Percentiles rank a stretch among this genome's conserved stretches.
Evolutionary conservation across 768 basidiomycete species (phyloP).

Genomic region (Psilocybe cyanescens): DNA sequence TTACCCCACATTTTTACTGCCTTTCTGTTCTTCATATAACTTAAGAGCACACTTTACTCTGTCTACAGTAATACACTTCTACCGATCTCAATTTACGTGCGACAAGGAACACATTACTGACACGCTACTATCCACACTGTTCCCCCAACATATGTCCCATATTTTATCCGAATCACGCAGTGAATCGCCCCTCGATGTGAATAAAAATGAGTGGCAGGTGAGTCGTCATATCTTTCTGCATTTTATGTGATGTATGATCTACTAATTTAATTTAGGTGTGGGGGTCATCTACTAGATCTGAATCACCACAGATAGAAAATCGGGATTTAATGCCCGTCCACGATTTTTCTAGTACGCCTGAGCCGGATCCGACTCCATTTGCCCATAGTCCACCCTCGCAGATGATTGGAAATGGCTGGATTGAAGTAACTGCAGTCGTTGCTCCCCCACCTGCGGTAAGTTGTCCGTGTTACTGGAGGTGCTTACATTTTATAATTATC

Average conservation of each 20-base stretch:
- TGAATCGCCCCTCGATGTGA: not conserved
- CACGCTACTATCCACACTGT: not conserved
- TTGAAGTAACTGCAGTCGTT: too few species aligned
- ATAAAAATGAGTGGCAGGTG: conserved; percentile 18
- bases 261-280: conserved; percentile 12
- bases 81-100: not conserved
- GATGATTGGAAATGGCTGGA: not conserved
- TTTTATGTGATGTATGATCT: not conserved
- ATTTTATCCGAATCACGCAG: not conserved
- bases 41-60: too few species aligned
- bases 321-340: not conserved
- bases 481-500: not conserved
- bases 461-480: too few species aligned
- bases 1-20: too few species aligned
- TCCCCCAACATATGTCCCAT: not conserved
- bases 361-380: not conserved
- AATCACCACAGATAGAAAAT: conserved; percentile 10
- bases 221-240: not conserved
- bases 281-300: conserved; percentile 12
- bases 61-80: too few species aligned
- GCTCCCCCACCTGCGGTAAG: not conserved
- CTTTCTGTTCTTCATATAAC: too few species aligned
- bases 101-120: not conserved
- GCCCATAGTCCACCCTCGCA: not conserved
- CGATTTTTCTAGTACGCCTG: not conserved